Conservation (phyloP, 345 rosid genomes). For the Gossypium thurberi region DNA sequence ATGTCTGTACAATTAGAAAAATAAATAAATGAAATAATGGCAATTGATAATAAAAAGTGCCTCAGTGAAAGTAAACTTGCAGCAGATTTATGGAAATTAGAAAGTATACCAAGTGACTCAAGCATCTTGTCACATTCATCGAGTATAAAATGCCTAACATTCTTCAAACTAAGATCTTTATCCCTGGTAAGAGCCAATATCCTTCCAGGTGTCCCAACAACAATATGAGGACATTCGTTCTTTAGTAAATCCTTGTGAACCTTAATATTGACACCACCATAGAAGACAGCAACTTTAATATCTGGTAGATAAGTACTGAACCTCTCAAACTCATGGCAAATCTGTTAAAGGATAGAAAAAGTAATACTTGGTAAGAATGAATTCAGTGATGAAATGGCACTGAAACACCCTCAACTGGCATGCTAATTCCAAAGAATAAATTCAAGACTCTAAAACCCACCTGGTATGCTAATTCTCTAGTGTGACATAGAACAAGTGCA, state of each 20-base stretch:
- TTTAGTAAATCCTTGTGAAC: constrained; percentile 81
- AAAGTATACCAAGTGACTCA: constrained; percentile 74
- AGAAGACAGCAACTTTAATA: constrained; percentile 86
- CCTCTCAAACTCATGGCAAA: constrained; percentile 92
- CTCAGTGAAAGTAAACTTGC: neutral
- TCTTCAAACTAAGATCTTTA: constrained; percentile 88
- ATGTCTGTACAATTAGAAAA: constrained; percentile 46
- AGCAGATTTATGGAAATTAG: neutral
- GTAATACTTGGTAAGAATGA: constrained; percentile 6
- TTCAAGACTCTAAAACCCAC: constrained; percentile 23
- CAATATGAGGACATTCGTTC: constrained; percentile 96
- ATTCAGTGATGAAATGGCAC: neutral
- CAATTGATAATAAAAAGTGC: neutral
- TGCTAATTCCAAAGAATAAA: neutral
- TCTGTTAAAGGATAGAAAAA: constrained; percentile 28
- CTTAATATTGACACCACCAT: constrained; percentile 87
- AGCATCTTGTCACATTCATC: constrained; percentile 99
- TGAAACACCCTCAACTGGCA: neutral
- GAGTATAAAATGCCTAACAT: constrained; percentile 96
- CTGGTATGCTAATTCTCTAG: constrained; percentile 98
- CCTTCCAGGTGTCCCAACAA: constrained; percentile 95
- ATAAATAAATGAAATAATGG: neutral
- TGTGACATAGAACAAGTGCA: constrained; percentile 87
- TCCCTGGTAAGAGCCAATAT: constrained; percentile 83
- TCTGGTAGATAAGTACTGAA: constrained; percentile 92